Base-by-base conservation (phyloP, 2,329 filamentous ascomycete genomes). In the Mycocentrospora acerina region DNA sequence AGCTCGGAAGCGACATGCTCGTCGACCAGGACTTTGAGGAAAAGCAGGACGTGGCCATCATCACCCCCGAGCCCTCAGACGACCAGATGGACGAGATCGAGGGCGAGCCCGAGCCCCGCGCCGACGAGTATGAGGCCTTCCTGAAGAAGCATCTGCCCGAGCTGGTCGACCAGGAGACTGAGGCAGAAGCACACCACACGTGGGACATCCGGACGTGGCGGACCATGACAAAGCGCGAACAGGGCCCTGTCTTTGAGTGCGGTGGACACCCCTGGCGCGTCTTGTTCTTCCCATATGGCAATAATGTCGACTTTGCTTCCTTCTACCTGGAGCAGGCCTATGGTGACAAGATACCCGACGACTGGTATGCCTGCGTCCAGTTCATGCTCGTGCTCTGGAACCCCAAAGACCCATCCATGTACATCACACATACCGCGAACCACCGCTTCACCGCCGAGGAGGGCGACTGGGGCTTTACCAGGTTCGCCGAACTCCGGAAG, bases 391-490 rank as follows among this genome's bases (percentile, higher is more conserved):
- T 97, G 4, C 75, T 98, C 37, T 96, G 88, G 85, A 98, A 97
- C 67, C 85, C 86, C 30, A 88, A 91, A 61, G 89, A 96, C 57
- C 91, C 93, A n/a, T 83, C 82, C 47, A 79, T 96, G 55, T 89
- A 86, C 66, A 69, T 79, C 26, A 77, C 78, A 34, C 86, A 95
- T 57, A 78, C 76, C 29, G 93, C 93, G n/a, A 89, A 90, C 55
- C 93, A 98, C 65, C 86, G 93, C 42, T 98, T 97, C 68, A 97
- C 90, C 4, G 88, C 87, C 48, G 93, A 97, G 29, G 93, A 98
- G 68, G 90, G 89, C 16, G 93, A 98, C 60, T 98, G 93, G 93
- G 93, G 93, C 1, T 98, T 98, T 67, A 98, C 93, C n/a, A 78
- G 91, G 39, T 98, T 97, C 62, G 83, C 90, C 10, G 93, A 97